Conservation (phyloP, 2,329 filamentous ascomycete species). For the Rutstroemia sp. region DNA sequence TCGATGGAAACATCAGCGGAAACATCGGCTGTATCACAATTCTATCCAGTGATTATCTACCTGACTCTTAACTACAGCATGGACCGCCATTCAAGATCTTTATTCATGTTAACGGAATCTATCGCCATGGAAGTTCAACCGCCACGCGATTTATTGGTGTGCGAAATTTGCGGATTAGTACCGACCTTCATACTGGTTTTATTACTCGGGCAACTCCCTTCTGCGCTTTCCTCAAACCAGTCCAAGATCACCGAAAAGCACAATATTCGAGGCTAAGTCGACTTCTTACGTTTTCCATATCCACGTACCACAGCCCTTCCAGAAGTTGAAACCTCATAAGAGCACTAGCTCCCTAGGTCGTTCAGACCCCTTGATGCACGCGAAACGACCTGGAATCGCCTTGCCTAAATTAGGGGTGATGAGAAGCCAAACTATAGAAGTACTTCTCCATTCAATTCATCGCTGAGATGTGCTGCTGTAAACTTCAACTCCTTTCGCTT, state of each 20-base stretch:
- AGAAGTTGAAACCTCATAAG: constrained; percentile 2
- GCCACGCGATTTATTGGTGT: no score
- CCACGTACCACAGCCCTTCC: background rate
- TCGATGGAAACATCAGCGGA: background rate
- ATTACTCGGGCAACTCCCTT: no score
- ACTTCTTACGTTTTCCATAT: background rate
- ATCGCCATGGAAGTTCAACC: no score
- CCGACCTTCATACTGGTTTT: no score
- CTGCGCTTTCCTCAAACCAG: no score
- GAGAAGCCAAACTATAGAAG: constrained; percentile 3
- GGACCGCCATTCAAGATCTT: no score
- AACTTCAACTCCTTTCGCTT: background rate
- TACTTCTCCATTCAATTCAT: constrained; percentile 5
- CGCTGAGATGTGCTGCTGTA: background rate
- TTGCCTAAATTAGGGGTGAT: background rate
- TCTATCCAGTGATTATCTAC: background rate
- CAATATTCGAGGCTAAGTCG: background rate
- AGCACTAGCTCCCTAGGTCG: background rate
- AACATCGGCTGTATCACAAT: background rate
- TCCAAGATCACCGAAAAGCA: no score
- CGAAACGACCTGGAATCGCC: background rate
- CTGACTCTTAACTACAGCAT: background rate
- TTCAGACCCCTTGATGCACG: background rate
- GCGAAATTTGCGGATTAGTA: no score
- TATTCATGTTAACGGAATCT: no score